These are phyloP conservation scores for Elymus sibiricus DNA, from an alignment of 176 grass and related monocot genomes.

Conservation along the genomic window DNA sequence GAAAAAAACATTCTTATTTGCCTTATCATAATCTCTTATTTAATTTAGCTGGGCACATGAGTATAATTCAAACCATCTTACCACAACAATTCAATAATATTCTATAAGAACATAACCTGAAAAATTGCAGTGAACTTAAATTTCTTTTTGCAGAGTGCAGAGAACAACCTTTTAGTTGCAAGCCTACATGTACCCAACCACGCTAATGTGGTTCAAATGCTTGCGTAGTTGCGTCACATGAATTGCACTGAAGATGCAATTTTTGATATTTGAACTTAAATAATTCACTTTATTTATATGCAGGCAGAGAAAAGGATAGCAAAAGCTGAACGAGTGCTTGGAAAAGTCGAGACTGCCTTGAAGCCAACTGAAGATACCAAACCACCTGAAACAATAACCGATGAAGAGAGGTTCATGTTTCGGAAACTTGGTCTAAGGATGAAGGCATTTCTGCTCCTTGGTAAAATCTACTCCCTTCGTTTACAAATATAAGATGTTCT, in stretches of 20 bases:
- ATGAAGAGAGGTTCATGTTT: constrained; percentile 97
- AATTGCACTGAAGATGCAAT: not conserved
- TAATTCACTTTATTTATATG: constrained; percentile 8
- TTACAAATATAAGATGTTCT: too few species aligned
- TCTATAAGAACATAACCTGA: not conserved
- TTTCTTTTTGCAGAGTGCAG: not conserved
- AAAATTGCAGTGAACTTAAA: constrained; percentile 14
- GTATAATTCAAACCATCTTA: not conserved
- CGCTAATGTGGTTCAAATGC: not conserved
- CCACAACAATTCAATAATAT: not conserved
- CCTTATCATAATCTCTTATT: constrained; percentile 6
- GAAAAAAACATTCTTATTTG: not conserved
- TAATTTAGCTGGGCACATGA: not conserved
- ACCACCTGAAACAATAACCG: constrained; percentile 73
- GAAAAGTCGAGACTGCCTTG: constrained; percentile 85
- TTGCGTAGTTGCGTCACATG: not conserved
- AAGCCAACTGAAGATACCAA: constrained; percentile 50
- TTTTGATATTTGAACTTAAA: constrained; percentile 12
- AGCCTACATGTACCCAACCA: not conserved
- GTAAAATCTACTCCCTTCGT: constrained; percentile 35
- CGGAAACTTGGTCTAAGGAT: constrained; percentile 91
- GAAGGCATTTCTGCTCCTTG: constrained; percentile 91
- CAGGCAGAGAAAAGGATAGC: constrained; percentile 77
- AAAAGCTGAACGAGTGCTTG: constrained; percentile 73
- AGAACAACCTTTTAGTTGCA: constrained; percentile 4